Base-by-base conservation (phyloP, 768 basidiomycete genomes). In the Trametes cinnabarina region DNA sequence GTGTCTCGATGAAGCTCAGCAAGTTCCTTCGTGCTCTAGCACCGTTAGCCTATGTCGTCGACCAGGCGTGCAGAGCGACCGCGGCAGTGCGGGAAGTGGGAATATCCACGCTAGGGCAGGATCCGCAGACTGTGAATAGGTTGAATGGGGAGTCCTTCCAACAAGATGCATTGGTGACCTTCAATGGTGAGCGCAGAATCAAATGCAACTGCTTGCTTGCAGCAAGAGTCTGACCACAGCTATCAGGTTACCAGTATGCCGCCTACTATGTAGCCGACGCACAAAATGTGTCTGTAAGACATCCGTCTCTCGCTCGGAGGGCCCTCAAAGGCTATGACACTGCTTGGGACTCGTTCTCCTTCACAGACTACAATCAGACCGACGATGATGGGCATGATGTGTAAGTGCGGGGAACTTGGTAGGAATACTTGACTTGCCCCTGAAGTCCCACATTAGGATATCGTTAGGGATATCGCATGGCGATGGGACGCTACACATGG, bases 91-190 rank as follows among this genome's bases (percentile, higher is more conserved):
- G 49, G 7, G 59, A 69, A 2, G 42, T 59, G 28, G 56, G 57
- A 3, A 54, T 55, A 11, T 68, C 68, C 8, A 64, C 66, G 1
- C 64, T 73, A 8, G 71, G 72, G 9, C 59, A 58, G 8, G 72
- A 74, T 60, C 72, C 74, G 4, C 67, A 66, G 51, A 74, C 73
- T 2, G 68, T 69, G 3, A 73, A 76, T 51, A 54, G 71, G 22
- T 64, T 75, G 26, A 74, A 74, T 37, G 74, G 72, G 3, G 73
- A 74, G 58, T 72, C 73, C 12, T 75, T 72, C 50, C 73, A 74
- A 55, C 72, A 74, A 54, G 72, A 76, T 50, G 64, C 69, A 1
- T 47, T 73, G 3, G 66, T 66, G 4, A 72, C 73, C 0, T 73
- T 72, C 63, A 68, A 71, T n/a, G 71, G 72, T 68, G 28, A 42